These are phyloP conservation scores for Trichosanthes cucumerina DNA, from an alignment of 306 rosid species.

Conservation along the genomic window DNA sequence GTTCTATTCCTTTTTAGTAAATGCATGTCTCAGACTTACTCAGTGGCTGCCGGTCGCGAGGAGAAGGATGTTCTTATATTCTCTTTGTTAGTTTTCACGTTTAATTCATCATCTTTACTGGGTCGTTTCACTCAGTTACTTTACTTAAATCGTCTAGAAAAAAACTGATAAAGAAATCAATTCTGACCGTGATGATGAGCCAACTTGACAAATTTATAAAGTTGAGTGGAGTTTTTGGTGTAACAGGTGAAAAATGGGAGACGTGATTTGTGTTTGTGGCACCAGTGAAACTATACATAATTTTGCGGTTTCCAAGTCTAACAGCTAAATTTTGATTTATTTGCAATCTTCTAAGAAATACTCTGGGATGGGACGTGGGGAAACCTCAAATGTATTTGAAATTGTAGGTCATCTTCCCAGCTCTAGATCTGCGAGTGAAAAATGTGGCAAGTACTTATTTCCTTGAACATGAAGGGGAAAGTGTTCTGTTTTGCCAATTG, in stretches of 20 bases:
- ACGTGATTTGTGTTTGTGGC: background rate
- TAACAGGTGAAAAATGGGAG: background rate
- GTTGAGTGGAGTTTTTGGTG: background rate
- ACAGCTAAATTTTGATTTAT: background rate
- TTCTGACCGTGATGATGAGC: background rate
- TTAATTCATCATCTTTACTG: background rate
- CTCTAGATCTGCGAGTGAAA: constrained; percentile 92
- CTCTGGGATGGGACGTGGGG: background rate
- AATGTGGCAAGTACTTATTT: constrained; percentile 90
- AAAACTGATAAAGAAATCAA: background rate
- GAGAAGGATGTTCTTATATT: background rate
- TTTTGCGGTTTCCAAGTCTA: background rate
- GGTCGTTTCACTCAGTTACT: background rate
- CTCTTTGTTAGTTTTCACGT: background rate
- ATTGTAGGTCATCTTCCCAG: constrained; percentile 89
- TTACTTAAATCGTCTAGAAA: background rate
- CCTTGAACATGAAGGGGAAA: constrained; percentile 93
- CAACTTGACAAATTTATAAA: background rate
- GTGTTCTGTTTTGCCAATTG: constrained; percentile 72
- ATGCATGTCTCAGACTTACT: background rate
- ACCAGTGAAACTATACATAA: background rate
- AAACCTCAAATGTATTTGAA: constrained; percentile 14
- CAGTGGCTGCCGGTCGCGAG: background rate
- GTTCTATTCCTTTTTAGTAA: background rate
- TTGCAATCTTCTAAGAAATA: background rate